Percentiles rank a stretch among this genome's conserved stretches.
Conservation (phyloP, 257 asterid species). For the Solanum piurae region DNA sequence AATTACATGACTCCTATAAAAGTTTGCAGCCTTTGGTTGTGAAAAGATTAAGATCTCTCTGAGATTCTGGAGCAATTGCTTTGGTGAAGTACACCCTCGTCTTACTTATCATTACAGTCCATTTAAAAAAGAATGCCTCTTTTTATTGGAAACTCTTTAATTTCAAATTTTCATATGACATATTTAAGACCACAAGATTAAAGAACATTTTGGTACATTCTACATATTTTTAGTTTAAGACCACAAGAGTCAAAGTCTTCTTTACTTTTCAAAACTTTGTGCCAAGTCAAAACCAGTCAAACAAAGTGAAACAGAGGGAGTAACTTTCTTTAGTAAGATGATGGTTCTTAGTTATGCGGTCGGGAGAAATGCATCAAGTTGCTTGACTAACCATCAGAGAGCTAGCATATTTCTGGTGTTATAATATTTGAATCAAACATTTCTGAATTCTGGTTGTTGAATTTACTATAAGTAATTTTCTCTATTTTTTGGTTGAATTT, state of each 20-base stretch:
- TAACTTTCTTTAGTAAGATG: background rate
- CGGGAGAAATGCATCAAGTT: background rate
- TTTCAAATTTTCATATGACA: background rate
- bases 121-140: too few species aligned
- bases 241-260: background rate
- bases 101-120: background rate
- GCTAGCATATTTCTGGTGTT: background rate
- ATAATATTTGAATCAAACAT: background rate
- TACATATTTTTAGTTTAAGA: background rate
- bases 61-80: background rate
- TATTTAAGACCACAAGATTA: too few species aligned
- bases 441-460: background rate
- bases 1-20: slow-evolving; percentile 6
- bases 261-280: background rate
- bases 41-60: background rate
- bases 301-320: background rate
- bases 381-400: background rate
- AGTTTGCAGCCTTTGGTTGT: background rate
- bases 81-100: background rate
- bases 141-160: background rate
- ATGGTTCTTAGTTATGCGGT: background rate
- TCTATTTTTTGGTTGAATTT: background rate
- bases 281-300: background rate
- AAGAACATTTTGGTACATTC: background rate
- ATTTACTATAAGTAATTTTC: background rate